Percentiles rank a stretch among this genome's conserved stretches.
Evolutionary conservation across 805 yeast species (phyloP).

Genomic region (Wickerhamiella kurtzmanii): DNA sequence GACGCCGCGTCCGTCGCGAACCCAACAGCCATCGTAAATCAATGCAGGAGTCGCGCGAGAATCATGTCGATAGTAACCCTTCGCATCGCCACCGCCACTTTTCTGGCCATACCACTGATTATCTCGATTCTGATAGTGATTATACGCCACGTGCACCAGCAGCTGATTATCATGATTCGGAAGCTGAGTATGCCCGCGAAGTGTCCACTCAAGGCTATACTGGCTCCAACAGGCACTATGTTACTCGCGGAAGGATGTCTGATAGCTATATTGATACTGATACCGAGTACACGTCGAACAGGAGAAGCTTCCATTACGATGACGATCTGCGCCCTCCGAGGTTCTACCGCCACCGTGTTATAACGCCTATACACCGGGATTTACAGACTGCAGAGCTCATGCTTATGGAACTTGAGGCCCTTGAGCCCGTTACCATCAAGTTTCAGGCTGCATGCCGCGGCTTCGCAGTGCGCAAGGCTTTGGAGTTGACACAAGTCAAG

Average conservation of each 20-base stretch:
- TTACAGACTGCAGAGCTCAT: conserved; percentile 21
- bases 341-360: neutral
- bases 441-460: conserved; percentile 41
- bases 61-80: neutral
- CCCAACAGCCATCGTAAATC: no score
- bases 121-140: neutral
- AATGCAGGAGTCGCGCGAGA: neutral
- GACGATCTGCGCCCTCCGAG: neutral
- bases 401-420: conserved; percentile 21
- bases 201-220: no score
- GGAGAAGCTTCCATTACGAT: neutral
- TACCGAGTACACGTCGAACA: neutral
- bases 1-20: no score
- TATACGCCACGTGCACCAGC: neutral
- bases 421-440: conserved; percentile 29
- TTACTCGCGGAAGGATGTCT: no score
- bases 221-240: no score
- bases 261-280: neutral
- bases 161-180: neutral
- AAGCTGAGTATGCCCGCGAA: no score
- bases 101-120: neutral
- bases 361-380: neutral
- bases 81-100: neutral
- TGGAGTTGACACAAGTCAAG: neutral
- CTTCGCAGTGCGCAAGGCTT: neutral